These are phyloP conservation scores for Ochetophila trinervis DNA, from an alignment of 306 rosid species.

Conservation along the genomic window DNA sequence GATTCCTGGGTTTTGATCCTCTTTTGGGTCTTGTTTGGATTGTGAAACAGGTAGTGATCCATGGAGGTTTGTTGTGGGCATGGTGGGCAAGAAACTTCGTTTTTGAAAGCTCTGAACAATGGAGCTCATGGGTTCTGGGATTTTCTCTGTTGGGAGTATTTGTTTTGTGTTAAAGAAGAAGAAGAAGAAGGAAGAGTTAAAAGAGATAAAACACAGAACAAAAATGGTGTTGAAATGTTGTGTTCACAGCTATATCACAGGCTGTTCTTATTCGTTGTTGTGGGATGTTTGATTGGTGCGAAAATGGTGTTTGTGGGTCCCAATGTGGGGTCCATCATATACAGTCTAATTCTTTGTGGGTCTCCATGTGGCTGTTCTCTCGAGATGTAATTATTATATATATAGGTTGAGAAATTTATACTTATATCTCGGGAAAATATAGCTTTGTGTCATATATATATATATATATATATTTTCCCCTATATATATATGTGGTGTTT, in stretches of 20 bases:
- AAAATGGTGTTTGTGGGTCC: slow-evolving; percentile 25
- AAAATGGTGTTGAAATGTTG: slow-evolving; percentile 26
- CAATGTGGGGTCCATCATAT: slow-evolving; percentile 35
- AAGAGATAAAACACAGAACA: neutral
- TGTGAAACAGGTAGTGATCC: slow-evolving; percentile 65
- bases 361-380: no score
- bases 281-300: neutral
- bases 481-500: no score
- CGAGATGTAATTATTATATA: no score
- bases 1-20: slow-evolving; percentile 25
- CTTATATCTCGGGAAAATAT: no score
- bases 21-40: slow-evolving; percentile 3
- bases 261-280: slow-evolving; percentile 58
- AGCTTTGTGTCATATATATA: no score
- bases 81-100: slow-evolving; percentile 31
- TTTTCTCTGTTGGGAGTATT: neutral
- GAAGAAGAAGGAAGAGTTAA: neutral
- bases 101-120: slow-evolving; percentile 39
- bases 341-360: neutral
- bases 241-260: slow-evolving; percentile 56
- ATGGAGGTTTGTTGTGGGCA: slow-evolving; percentile 14
- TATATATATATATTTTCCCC: no score
- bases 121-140: slow-evolving; percentile 32
- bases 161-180: slow-evolving; percentile 7
- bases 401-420: no score